Evolutionary conservation across 768 basidiomycete species (phyloP), one percentile per base, ranked within the genome.

Genomic region (Leucosporidium yakuticum): DNA sequence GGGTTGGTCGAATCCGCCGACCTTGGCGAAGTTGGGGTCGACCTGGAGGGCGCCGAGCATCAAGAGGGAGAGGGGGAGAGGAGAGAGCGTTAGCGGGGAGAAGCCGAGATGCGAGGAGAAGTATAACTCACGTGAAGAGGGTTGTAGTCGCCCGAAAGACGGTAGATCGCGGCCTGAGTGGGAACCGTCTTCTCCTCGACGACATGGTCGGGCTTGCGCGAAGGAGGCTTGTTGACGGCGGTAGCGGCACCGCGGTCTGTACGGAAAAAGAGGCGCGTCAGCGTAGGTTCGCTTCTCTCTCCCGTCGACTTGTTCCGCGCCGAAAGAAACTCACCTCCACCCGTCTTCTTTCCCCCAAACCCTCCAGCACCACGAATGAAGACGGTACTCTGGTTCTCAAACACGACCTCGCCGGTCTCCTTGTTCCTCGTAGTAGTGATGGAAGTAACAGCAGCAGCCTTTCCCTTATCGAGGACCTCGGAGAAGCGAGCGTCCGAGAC

Each of bases 341-440:
- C 93, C 36, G 79, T 80, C 66, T 90, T 89, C 81, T 89, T 91
- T 23, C 96, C 96, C 4, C 91, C 91, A 78, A 99, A 96, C 0
- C 93, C 94, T n/a, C 96, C 96, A 31, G 90, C 84, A 2, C 93
- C 94, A 64, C 96, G 90, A 70, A 95, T 86, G 79, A 97, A 89
- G 1, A 94, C 82, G 1, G 95, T 99, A 19, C 86, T 85, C 77
- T 94, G 90, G 78, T 91, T 96, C 80, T 96, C 92, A 76, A 91
- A 95, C 63, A 98, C 83, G 62, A 90, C 80, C 64, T 88, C 81
- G 4, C 92, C 93, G 0, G 87, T 85, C 55, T 76, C 76, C 76
- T 88, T 87, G 79, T 98, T 90, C 74, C 85, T 85, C 4, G 93
- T 95, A 73, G 88, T 84, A 6, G 88, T 85, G 31, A 89, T 81